phyloP scores from a whole-genome alignment of 805 yeast species.

The Pachysolen tannophilus region DNA sequence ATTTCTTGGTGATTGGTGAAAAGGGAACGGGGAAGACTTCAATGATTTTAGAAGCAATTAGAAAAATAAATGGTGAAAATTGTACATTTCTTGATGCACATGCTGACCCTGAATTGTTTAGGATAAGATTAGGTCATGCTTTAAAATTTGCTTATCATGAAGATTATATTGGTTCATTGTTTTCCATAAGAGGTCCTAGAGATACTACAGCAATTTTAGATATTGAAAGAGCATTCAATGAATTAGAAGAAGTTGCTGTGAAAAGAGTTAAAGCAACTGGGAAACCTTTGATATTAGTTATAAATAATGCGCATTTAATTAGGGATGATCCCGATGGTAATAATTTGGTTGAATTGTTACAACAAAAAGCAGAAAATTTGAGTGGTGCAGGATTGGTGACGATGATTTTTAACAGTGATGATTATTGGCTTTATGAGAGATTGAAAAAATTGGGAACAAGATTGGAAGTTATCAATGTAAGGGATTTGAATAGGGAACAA shows the following conservation, averaged over 20 bases:
- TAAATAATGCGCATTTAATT: constrained; percentile 69
- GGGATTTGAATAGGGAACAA: constrained; percentile 50
- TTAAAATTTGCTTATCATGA: constrained; percentile 67
- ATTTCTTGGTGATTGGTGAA: constrained; percentile 69
- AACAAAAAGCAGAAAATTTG: constrained; percentile 75
- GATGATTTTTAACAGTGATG: constrained; percentile 72
- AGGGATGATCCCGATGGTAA: constrained; percentile 69
- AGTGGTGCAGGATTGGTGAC: constrained; percentile 64
- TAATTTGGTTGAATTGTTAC: constrained; percentile 63
- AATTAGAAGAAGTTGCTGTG: constrained; percentile 66
- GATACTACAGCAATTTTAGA: constrained; percentile 78
- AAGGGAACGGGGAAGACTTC: constrained; percentile 85
- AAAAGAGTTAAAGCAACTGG: constrained; percentile 30
- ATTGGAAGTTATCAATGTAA: constrained; percentile 61
- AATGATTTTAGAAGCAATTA: constrained; percentile 62
- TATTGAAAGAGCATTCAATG: constrained; percentile 74
- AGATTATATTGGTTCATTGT: constrained; percentile 76
- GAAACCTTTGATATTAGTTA: constrained; percentile 58
- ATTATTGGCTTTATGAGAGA: constrained; percentile 81
- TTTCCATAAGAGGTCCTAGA: constrained; percentile 76
- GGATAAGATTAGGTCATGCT: constrained; percentile 71
- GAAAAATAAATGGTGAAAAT: constrained; percentile 50
- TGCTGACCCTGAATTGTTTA: constrained; percentile 75
- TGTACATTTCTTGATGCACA: constrained; percentile 76
- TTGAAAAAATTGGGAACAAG: constrained; percentile 66